A percentile compares a stretch with the other conserved stretches of the same genome.
These are phyloP conservation scores for Sporormia fimetaria DNA, from an alignment of 495 filamentous ascomycete species.

Conservation along the genomic window DNA sequence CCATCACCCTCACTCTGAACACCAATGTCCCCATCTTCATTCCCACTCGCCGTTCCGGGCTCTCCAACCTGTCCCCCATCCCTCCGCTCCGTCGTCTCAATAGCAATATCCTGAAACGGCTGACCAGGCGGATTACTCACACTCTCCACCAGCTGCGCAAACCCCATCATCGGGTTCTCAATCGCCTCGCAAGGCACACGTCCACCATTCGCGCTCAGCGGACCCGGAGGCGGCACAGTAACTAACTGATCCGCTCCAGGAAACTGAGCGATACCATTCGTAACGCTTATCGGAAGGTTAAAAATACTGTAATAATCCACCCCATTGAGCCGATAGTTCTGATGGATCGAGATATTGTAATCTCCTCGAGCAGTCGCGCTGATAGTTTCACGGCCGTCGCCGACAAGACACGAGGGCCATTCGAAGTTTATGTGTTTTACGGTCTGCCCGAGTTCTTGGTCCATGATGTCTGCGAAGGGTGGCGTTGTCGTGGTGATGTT, in stretches of 20 bases:
- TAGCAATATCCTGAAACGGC: constrained; percentile 17
- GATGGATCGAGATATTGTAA: constrained; percentile 55
- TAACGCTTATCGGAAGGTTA: constrained; percentile 53
- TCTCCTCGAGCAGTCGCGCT: constrained; percentile 29
- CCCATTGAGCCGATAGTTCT: constrained; percentile 52
- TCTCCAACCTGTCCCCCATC: constrained; percentile 16
- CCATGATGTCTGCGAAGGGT: constrained; percentile 50
- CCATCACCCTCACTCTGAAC: not conserved
- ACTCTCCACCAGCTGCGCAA: constrained; percentile 7
- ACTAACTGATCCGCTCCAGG: constrained; percentile 17
- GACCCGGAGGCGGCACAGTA: constrained; percentile 21
- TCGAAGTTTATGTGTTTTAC: constrained; percentile 60
- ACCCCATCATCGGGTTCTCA: constrained; percentile 14
- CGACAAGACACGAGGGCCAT: constrained; percentile 55
- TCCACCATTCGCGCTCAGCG: constrained; percentile 22
- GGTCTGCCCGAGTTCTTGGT: constrained; percentile 49
- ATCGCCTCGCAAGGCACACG: constrained; percentile 19
- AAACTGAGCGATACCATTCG: constrained; percentile 43
- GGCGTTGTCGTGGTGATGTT: constrained; percentile 48
- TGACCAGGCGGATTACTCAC: constrained; percentile 23
- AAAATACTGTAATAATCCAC: constrained; percentile 57
- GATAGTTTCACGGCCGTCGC: constrained; percentile 36
- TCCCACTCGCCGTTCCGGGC: constrained; percentile 1
- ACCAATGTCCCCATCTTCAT: constrained; percentile 1
- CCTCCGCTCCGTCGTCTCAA: constrained; percentile 7